A percentile compares a stretch with the other conserved stretches of the same genome.
Evolutionary conservation across 1,284 basidiomycete genomes (phyloP).

Genomic region (Hemileia vastatrix): DNA sequence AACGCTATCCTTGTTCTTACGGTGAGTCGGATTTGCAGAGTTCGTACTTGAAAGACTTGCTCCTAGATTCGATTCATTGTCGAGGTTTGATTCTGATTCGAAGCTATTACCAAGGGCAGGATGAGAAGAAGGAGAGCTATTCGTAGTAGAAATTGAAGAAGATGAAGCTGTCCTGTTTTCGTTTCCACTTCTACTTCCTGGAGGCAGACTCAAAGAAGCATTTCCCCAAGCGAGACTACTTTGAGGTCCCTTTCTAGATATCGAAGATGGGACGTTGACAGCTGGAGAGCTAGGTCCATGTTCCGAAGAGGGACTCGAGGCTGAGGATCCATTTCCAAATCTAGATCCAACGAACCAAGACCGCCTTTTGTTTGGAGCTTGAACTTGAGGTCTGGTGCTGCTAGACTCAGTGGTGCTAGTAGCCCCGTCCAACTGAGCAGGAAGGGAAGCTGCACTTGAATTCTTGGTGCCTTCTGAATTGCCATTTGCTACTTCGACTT

Average conservation of each 20-base stretch:
- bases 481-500: not conserved
- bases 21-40: not conserved
- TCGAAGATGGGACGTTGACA: not conserved
- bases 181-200: too few relatives aligned
- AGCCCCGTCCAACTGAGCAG: not conserved
- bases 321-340: not conserved
- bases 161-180: too few relatives aligned
- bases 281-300: not conserved
- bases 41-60: not conserved
- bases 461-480: not conserved
- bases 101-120: not conserved
- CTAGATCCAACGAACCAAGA: constrained; percentile 10
- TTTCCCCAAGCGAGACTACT: constrained; percentile 36
- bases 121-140: not conserved
- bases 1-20: constrained; percentile 21
- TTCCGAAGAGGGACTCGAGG: not conserved
- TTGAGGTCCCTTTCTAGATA: constrained; percentile 20
- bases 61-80: not conserved
- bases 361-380: constrained; percentile 6
- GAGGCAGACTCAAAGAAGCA: too few relatives aligned
- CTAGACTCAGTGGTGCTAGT: not conserved
- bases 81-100: not conserved
- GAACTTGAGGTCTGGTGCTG: not conserved
- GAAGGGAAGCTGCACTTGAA: not conserved
- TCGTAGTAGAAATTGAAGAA: not conserved